These are phyloP conservation scores for Allantophomopsis cytisporea DNA, from an alignment of 2,329 filamentous ascomycete genomes.

Conservation along the genomic window DNA sequence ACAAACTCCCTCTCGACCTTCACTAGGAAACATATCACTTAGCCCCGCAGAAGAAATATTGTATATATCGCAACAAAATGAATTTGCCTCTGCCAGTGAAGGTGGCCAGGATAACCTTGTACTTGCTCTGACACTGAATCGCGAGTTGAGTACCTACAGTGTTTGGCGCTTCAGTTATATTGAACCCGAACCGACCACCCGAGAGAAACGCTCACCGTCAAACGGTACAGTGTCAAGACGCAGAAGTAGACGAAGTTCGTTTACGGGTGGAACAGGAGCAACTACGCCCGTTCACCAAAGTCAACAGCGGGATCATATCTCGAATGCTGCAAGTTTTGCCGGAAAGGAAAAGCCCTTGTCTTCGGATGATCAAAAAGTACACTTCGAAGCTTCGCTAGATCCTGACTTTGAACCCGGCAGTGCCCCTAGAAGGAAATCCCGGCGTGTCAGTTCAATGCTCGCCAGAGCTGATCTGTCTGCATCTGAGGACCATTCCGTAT, in stretches of 20 bases:
- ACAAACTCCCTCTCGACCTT: conserved; percentile 3
- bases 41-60: conserved; percentile 71
- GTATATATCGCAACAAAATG: conserved; percentile 58
- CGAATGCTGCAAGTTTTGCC: conserved; percentile 67
- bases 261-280: conserved; percentile 62
- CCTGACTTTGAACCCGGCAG: conserved; percentile 45
- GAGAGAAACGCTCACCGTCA: conserved; percentile 9
- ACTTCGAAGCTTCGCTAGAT: conserved; percentile 59
- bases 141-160: conserved; percentile 62
- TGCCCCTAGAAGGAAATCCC: conserved; percentile 44
- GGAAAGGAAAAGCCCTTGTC: conserved; percentile 4
- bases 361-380: conserved; percentile 24
- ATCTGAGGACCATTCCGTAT: conserved; percentile 69
- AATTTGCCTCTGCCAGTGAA: conserved; percentile 28
- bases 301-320: conserved; percentile 30
- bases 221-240: conserved; percentile 31
- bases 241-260: conserved; percentile 40
- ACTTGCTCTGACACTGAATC: conserved; percentile 70
- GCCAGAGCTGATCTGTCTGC: conserved; percentile 78
- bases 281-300: conserved; percentile 53
- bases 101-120: conserved; percentile 40
- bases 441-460: conserved; percentile 82
- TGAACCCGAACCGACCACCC: conserved; percentile 44
- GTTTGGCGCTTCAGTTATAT: conserved; percentile 77
- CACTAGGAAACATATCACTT: conserved; percentile 31